Conservation (phyloP, 257 asterid species). For the Solanum ahanhuiri region DNA sequence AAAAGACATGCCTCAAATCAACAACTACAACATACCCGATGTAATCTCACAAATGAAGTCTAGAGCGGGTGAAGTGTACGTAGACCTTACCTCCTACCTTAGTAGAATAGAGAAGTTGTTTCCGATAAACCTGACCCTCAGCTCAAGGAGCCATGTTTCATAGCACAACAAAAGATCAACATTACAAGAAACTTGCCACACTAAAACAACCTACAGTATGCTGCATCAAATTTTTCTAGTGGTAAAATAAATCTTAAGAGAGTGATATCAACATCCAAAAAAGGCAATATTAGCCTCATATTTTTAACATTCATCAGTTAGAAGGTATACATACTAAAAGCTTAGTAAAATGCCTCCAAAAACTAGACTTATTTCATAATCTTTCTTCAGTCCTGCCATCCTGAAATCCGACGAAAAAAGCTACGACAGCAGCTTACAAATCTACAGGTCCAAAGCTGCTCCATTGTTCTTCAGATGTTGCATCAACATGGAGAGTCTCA, state of each 20-base stretch:
- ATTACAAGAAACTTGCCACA: background rate
- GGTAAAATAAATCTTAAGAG: background rate
- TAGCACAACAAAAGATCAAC: background rate
- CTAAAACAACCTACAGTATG: background rate
- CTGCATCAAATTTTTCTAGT: background rate
- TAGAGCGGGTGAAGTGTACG: no score
- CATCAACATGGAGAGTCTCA: slow-evolving; percentile 32
- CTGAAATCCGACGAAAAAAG: background rate
- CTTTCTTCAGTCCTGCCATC: background rate
- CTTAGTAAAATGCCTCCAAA: background rate
- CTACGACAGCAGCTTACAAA: background rate
- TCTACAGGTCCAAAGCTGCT: slow-evolving; percentile 45
- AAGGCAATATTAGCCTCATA: background rate
- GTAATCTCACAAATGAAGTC: background rate
- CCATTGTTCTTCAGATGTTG: slow-evolving; percentile 45
- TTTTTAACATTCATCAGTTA: background rate
- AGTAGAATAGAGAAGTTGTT: background rate
- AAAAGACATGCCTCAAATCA: background rate
- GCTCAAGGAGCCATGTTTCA: background rate
- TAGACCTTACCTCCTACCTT: background rate
- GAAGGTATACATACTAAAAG: background rate
- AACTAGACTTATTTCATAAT: background rate
- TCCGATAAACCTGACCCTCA: background rate
- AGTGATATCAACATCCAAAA: background rate
- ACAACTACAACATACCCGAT: no score